Base-by-base conservation (phyloP, 2,329 filamentous ascomycete species). In the Pseudogymnoascus pannorum region DNA sequence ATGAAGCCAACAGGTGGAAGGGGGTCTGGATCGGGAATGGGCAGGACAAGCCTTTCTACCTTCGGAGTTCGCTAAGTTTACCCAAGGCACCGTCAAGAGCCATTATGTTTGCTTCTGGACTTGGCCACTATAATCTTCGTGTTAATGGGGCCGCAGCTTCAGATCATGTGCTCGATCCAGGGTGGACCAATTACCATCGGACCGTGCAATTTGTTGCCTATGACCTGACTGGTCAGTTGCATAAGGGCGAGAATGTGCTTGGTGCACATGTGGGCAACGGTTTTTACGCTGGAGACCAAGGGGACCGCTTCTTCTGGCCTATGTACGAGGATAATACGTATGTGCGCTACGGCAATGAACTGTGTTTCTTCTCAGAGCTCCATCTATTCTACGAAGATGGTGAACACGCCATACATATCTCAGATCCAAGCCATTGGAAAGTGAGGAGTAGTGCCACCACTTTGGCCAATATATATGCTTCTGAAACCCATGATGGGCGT, bases 281-380 rank as follows among this genome's bases (percentile, higher is more conserved):
- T 0, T 79, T 78, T 65, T 78, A 77, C 42, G 76, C 76, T 6
- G 76, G 77, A 2, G 74, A 76, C 33, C 72, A 76, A 48, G 74
- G 74, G 8, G 73, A 76, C 51, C 72, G 74, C 5, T 76, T 76
- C 67, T 76, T 76, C 65, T 76, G 74, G 75, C 74, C 74, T 12
- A 74, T 71, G 68, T 76, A 76, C 36, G 74, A 76, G 63, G 74
- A 76, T 63, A 75, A 76, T 36, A 76, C 74, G 0, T 76, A 74
- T 31, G 72, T 74, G 3, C 68, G 72, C 1, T 74, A 74, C 61
- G 72, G 72, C 2, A 75, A 75, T 57, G 74, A 76, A 61, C 62
- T 76, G 2, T 75, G 75, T 63, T 75, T 76, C 68, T 76, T 76
- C 59, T 71, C 71, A 1, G 74, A 76, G 61, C 59, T 76, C 1